phyloP scores from a whole-genome alignment of 1,139 yeast species.

The Candida buenavistaensis region DNA sequence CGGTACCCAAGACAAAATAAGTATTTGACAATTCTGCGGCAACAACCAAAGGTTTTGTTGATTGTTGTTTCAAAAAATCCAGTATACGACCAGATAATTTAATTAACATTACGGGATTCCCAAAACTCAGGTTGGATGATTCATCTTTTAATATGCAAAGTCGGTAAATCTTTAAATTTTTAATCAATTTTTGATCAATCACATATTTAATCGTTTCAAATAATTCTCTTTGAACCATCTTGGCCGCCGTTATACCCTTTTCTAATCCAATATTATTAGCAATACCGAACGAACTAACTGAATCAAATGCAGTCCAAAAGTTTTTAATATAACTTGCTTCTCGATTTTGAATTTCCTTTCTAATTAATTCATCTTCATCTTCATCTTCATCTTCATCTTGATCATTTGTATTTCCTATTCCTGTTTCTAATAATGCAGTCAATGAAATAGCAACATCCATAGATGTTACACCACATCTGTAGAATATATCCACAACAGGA shows the following conservation, averaged over 20 bases:
- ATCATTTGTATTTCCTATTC: slow-evolving; percentile 37
- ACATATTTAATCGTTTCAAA: slow-evolving; percentile 88
- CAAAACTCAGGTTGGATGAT: slow-evolving; percentile 67
- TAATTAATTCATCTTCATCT: slow-evolving; percentile 39
- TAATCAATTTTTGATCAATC: slow-evolving; percentile 77
- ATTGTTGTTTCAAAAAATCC: slow-evolving; percentile 82
- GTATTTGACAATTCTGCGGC: slow-evolving; percentile 80
- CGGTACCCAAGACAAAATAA: slow-evolving; percentile 84
- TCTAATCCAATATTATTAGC: slow-evolving; percentile 4
- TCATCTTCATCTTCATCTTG: slow-evolving; percentile 22
- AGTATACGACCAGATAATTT: slow-evolving; percentile 89
- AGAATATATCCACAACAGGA: slow-evolving; percentile 80
- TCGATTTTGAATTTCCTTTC: slow-evolving; percentile 46
- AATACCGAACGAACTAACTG: slow-evolving; percentile 65
- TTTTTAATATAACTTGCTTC: slow-evolving; percentile 82
- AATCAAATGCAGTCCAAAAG: slow-evolving; percentile 97
- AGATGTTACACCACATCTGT: slow-evolving; percentile 62
- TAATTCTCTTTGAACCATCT: slow-evolving; percentile 76
- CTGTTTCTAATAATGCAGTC: slow-evolving; percentile 75
- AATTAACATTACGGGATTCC: slow-evolving; percentile 81
- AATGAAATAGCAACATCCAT: slow-evolving; percentile 91
- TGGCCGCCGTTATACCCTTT: slow-evolving; percentile 54
- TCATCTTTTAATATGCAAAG: slow-evolving; percentile 87
- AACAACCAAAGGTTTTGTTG: slow-evolving; percentile 77
- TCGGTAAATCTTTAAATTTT: slow-evolving; percentile 77